Evolutionary conservation across 495 filamentous ascomycete genomes (phyloP).

Genomic region (Aspergillus kassunensis): DNA sequence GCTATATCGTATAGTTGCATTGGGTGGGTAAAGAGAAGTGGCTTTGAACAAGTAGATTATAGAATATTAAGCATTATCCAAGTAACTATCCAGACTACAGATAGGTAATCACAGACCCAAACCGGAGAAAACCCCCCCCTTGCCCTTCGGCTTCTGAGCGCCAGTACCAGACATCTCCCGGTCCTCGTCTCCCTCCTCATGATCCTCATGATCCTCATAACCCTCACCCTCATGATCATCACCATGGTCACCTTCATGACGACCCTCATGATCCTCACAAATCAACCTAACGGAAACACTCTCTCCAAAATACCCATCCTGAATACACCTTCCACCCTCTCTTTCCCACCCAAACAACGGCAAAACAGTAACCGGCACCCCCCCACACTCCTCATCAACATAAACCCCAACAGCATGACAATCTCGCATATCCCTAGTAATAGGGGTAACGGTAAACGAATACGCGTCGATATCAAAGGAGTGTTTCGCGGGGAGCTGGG

Average conservation of each 20-base stretch:
- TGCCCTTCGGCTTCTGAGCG: background rate
- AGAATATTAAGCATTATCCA: too few species aligned
- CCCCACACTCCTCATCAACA: constrained; percentile 12
- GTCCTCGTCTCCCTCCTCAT: background rate
- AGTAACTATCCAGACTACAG: too few species aligned
- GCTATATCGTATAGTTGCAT: too few species aligned
- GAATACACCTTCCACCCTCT: constrained; percentile 9
- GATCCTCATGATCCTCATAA: background rate
- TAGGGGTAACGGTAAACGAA: constrained; percentile 7
- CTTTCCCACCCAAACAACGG: background rate
- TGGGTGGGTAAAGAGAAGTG: too few species aligned
- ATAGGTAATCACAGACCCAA: background rate
- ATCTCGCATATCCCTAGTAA: constrained; percentile 6
- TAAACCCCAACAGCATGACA: constrained; percentile 16
- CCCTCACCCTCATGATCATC: background rate
- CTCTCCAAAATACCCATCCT: constrained; percentile 5
- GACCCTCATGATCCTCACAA: constrained; percentile 2
- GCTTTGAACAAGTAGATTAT: too few species aligned
- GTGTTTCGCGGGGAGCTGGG: constrained; percentile 4
- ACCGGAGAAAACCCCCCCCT: background rate
- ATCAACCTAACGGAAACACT: constrained; percentile 8
- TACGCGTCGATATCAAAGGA: constrained; percentile 16
- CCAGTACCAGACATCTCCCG: too few species aligned
- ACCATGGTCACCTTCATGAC: background rate
- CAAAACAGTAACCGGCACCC: constrained; percentile 7